These are phyloP conservation scores for Vaccinium myrtillus DNA, from an alignment of 148 eudicot species.

Conservation along the genomic window DNA sequence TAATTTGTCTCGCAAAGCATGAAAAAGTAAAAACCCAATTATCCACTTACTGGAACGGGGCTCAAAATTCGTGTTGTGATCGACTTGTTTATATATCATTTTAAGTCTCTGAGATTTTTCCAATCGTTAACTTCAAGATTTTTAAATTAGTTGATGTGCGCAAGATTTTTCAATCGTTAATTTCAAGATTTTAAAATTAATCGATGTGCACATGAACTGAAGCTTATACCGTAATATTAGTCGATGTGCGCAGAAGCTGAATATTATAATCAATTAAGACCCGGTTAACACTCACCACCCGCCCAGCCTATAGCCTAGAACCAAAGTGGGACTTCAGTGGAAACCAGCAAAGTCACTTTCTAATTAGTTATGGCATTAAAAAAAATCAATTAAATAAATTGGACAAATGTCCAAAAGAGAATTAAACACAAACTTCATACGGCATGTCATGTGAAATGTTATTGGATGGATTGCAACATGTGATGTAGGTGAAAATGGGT, in stretches of 20 bases:
- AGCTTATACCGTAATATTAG: too few species aligned
- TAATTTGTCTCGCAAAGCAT: too few species aligned
- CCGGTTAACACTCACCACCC: neutral
- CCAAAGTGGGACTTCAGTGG: neutral
- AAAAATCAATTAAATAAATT: neutral
- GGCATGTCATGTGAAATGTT: neutral
- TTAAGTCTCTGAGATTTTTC: neutral
- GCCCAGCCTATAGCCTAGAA: neutral
- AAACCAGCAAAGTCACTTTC: neutral
- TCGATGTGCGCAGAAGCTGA: neutral
- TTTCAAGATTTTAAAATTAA: too few species aligned
- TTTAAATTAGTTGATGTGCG: neutral
- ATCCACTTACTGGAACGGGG: too few species aligned
- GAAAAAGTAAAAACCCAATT: too few species aligned
- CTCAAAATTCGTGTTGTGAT: neutral
- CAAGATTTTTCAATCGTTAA: too few species aligned
- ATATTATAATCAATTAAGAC: neutral
- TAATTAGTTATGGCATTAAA: neutral
- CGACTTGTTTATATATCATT: neutral
- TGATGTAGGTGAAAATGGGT: neutral
- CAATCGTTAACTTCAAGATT: neutral
- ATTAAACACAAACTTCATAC: neutral
- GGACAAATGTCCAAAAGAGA: neutral
- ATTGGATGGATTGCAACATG: neutral
- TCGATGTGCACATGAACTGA: neutral